Evolutionary conservation across 345 rosid species (phyloP), one percentile per base, ranked within the genome.

Genomic region (Trapa incisa): DNA sequence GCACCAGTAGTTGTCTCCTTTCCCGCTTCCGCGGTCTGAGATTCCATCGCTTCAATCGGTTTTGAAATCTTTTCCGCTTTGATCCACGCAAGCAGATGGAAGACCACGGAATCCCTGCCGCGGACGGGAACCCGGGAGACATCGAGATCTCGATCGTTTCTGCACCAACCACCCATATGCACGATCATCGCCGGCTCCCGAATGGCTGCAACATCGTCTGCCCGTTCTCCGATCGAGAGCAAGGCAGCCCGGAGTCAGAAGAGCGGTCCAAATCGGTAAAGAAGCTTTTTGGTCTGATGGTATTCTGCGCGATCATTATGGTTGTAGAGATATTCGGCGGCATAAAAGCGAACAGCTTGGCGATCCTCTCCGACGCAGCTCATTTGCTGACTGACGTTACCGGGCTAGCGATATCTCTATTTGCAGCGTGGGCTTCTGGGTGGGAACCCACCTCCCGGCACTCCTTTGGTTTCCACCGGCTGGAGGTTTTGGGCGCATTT

Each of bases 401-500:
- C 13, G 96, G 96, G 66, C 78, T 87, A 39, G 78, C 76, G 37
- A 79, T 92, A 53, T 83, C 98, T 39, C 85, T 92, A 62, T 76
- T 89, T 17, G 75, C 92, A 0, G 81, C 88, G 50, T 80, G 89
- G 82, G 89, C 87, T n/a, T 89, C 98, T 2, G 85, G 88, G 63
- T 88, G 98, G 98, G 77, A 83, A 68, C 84, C 98, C 29, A 87
- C 88, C 33, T 58, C 80, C 1, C 72, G 71, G 64, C 84, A 81
- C 70, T 83, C 98, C 0, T 92, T 85, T 3, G 97, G 97, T 65
- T 92, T 72, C 74, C 77, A 71, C 60, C 84, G 94, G 47, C 83
- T 86, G 0, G 94, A 93, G 76, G 89, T 93, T 48, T 65, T 90
- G 71, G 98, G 94, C 3, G 89, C 96, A 15, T 87, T 93, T 74